Conservation (phyloP, 2,329 filamentous ascomycete species). For the Calonectria pteridis region DNA sequence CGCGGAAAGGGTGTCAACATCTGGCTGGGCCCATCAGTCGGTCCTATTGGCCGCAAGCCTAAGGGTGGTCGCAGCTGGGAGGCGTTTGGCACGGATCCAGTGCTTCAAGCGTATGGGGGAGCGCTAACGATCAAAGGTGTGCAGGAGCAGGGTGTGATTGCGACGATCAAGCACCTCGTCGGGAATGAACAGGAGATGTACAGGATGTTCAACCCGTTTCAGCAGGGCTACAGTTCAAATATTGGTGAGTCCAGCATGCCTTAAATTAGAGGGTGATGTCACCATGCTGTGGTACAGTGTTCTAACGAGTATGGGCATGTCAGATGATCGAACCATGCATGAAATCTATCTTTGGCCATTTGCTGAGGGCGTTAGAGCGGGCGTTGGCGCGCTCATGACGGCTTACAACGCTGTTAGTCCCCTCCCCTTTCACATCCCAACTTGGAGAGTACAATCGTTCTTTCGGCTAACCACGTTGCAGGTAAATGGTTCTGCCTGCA, state of each 20-base stretch:
- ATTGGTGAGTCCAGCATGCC: slow-evolving; percentile 68
- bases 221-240: slow-evolving; percentile 72
- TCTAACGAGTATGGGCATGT: neutral
- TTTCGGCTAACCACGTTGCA: slow-evolving; percentile 27
- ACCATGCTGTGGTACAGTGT: neutral
- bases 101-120: slow-evolving; percentile 81
- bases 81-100: slow-evolving; percentile 78
- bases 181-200: slow-evolving; percentile 74
- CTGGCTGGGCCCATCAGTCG: slow-evolving; percentile 77
- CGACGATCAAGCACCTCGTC: slow-evolving; percentile 68
- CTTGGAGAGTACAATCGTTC: neutral
- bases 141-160: slow-evolving; percentile 68
- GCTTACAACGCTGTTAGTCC: slow-evolving; percentile 74
- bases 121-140: slow-evolving; percentile 83
- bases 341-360: slow-evolving; percentile 92
- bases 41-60: slow-evolving; percentile 78
- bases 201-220: slow-evolving; percentile 34
- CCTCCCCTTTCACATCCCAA: neutral
- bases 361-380: slow-evolving; percentile 81
- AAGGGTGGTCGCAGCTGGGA: slow-evolving; percentile 83
- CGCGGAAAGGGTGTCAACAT: slow-evolving; percentile 80
- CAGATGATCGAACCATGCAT: slow-evolving; percentile 76
- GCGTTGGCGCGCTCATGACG: slow-evolving; percentile 90
- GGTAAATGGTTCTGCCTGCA: slow-evolving; percentile 73
- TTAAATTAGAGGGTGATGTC: neutral